Evolutionary conservation across 2,329 filamentous ascomycete genomes (phyloP).

Genomic region (Thelonectria blattea): DNA sequence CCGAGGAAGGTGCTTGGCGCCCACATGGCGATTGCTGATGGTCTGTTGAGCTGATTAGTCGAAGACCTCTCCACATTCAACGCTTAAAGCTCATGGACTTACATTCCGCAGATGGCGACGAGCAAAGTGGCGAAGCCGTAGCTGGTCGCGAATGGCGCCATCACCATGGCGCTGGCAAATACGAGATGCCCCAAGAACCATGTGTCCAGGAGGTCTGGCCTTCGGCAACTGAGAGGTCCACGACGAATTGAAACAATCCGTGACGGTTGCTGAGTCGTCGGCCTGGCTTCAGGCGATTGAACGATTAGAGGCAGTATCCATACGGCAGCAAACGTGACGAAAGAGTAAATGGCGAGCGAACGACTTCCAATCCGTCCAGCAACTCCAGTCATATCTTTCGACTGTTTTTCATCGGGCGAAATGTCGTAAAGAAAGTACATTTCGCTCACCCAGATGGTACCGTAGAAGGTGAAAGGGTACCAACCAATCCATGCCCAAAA

Average conservation of each 20-base stretch:
- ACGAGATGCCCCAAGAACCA: constrained; percentile 85
- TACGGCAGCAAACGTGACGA: constrained; percentile 80
- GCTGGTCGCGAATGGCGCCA: constrained; percentile 84
- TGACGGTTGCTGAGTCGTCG: constrained; percentile 77
- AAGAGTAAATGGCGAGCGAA: constrained; percentile 86
- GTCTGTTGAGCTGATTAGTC: constrained; percentile 48
- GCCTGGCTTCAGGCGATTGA: constrained; percentile 70
- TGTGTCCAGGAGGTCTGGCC: constrained; percentile 81
- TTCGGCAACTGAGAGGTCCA: constrained; percentile 67
- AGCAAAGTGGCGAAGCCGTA: constrained; percentile 82
- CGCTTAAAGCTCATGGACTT: constrained; percentile 42
- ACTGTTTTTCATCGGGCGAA: constrained; percentile 62
- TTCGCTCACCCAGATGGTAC: constrained; percentile 95
- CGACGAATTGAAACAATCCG: constrained; percentile 69
- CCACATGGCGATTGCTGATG: constrained; percentile 89
- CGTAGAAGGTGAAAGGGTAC: constrained; percentile 98
- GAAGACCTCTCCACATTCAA: not conserved
- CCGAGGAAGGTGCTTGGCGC: constrained; percentile 91
- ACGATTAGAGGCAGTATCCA: constrained; percentile 84
- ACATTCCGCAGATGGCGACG: constrained; percentile 85
- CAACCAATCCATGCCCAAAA: constrained; percentile 99
- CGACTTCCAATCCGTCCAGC: constrained; percentile 89
- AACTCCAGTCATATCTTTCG: constrained; percentile 80
- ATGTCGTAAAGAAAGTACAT: constrained; percentile 93
- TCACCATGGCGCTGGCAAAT: constrained; percentile 82